Conservation (phyloP, 768 basidiomycete genomes). For the Tricholoma bakamatsutake region DNA sequence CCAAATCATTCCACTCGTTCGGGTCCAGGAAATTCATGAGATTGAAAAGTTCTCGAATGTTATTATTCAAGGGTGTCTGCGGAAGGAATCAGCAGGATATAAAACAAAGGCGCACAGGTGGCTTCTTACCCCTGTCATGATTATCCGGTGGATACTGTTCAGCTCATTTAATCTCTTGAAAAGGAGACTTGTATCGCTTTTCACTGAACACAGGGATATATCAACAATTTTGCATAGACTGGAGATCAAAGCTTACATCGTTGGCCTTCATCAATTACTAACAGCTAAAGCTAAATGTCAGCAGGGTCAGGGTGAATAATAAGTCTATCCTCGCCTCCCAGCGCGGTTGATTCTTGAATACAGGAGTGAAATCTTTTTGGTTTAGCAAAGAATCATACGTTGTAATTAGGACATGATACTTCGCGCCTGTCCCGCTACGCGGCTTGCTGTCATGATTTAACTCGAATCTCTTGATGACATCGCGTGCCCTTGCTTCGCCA, state of each 20-base stretch:
- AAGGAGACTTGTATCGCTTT: conserved; percentile 72
- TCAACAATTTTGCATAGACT: conserved; percentile 7
- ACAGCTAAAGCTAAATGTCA: conserved; percentile 28
- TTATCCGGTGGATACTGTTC: conserved; percentile 70
- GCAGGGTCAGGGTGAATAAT: not conserved
- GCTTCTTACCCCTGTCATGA: conserved; percentile 78
- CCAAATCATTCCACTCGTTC: conserved; percentile 67
- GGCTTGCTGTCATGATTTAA: conserved; percentile 52
- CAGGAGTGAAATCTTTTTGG: conserved; percentile 57
- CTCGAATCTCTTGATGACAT: conserved; percentile 79
- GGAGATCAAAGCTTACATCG: conserved; percentile 48
- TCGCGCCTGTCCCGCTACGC: conserved; percentile 43
- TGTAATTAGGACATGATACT: conserved; percentile 87
- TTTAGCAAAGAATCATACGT: conserved; percentile 86
- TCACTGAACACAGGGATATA: conserved; percentile 45
- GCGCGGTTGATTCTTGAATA: conserved; percentile 78
- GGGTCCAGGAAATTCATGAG: conserved; percentile 94
- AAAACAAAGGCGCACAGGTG: conserved; percentile 1
- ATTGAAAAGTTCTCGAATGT: conserved; percentile 93
- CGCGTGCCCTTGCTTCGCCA: conserved; percentile 74
- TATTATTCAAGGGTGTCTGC: conserved; percentile 94
- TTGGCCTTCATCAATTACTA: conserved; percentile 93
- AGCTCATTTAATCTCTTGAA: conserved; percentile 82
- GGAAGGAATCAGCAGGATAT: conserved; percentile 4
- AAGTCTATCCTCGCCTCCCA: conserved; percentile 61